Evolutionary conservation across 2,329 filamentous ascomycete species (phyloP), one percentile per base, ranked within the genome.

Genomic region (Exophiala bonariae): DNA sequence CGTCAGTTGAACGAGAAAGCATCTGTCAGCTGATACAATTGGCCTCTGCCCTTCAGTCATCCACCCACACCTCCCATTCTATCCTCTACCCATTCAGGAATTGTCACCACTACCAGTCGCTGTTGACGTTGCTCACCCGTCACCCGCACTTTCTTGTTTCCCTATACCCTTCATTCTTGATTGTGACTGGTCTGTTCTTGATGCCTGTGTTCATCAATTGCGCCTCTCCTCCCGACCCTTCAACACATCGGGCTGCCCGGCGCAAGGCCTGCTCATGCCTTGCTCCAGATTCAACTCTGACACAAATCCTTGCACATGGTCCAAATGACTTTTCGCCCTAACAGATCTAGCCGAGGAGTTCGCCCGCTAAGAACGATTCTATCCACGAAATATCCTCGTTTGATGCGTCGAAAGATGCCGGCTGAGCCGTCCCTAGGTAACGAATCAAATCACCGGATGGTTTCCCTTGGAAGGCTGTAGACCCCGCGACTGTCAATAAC

Each of bases 321-420:
- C 17, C 31, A 39, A 36, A n/a, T 19, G 13, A 32, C 16, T 31
- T 40, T 11, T 47, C 26, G 23, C 19, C 13, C 30, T 42, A 31
- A 16, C 18, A 31, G 31, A 42, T 42, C 42, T 32, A 30, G 37
- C 42, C 42, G 42, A 41, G 42, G 37, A 37, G n/a, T 17, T 26
- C 34, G 26, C 14, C 42, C 32, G 47, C 28, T 34, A 36, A 37
- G 32, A 13, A 20, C 45, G 28, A 36, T 33, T 28, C 14, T 34
- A 4, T 28, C 28, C 19, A 19, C 31, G 32, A 44, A 36, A 18
- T n/a, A n/a, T 35, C 11, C 19, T 35, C 14, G 18, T n/a, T 20
- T 36, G 11, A n/a, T 28, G 17, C 19, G 33, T 5, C 9, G 11
- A 20, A 19, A 28, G 5, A 33, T 13, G 5, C 41, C 31, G 22